A percentile compares a stretch with the other conserved stretches of the same genome.
Conservation (phyloP, 75 land plant species). For the Pinus albicaulis region DNA sequence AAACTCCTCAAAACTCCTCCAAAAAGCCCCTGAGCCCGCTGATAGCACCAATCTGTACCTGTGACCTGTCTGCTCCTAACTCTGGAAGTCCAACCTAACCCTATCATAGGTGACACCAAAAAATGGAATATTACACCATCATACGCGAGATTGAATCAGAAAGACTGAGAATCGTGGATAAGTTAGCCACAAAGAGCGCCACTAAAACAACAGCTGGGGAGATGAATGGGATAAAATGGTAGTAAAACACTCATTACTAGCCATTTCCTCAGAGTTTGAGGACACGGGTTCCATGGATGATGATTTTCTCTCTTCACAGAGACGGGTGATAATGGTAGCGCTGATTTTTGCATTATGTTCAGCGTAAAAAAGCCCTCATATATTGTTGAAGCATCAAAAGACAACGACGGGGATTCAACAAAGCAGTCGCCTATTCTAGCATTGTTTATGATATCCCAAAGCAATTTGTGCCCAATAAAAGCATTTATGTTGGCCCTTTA, state of each 20-base stretch:
- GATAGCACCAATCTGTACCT: no score
- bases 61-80: no score
- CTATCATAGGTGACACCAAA: no score
- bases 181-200: no score
- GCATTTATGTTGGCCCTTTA: constrained; percentile 29
- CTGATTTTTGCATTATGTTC: background rate
- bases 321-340: background rate
- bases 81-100: no score
- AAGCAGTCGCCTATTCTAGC: background rate
- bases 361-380: background rate
- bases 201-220: background rate
- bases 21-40: no score
- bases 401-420: background rate
- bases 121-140: no score
- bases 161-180: no score
- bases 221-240: background rate
- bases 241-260: background rate
- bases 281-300: background rate
- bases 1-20: no score
- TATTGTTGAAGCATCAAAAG: background rate
- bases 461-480: constrained; percentile 12
- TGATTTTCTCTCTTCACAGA: background rate
- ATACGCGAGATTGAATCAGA: no score
- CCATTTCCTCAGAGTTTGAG: background rate
- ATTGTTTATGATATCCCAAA: background rate